These are phyloP conservation scores for Jackrogersella minutella DNA, from an alignment of 495 filamentous ascomycete genomes.

Conservation along the genomic window DNA sequence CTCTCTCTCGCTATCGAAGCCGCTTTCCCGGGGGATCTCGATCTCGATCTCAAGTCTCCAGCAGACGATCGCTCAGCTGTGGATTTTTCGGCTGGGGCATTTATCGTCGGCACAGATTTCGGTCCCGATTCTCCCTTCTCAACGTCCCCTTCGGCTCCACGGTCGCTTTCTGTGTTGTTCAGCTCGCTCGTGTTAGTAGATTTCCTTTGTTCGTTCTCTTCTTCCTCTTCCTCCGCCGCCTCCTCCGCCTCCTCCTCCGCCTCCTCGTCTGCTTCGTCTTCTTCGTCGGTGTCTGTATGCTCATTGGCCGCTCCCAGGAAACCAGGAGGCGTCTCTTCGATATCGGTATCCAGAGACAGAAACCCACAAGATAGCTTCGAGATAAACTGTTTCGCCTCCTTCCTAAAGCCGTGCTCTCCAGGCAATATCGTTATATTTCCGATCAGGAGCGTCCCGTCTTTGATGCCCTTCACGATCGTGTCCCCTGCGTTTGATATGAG, in stretches of 20 bases:
- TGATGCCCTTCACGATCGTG: slow-evolving; percentile 74
- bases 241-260: slow-evolving; percentile 28
- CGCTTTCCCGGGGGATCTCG: slow-evolving; percentile 46
- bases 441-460: slow-evolving; percentile 72
- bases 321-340: slow-evolving; percentile 49
- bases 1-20: slow-evolving; percentile 42
- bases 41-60: not conserved
- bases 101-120: not conserved
- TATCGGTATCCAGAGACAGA: slow-evolving; percentile 45
- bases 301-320: slow-evolving; percentile 52
- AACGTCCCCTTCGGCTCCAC: slow-evolving; percentile 16
- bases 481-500: slow-evolving; percentile 85
- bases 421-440: slow-evolving; percentile 81
- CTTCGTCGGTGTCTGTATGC: slow-evolving; percentile 21
- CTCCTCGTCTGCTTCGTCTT: slow-evolving; percentile 29
- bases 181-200: slow-evolving; percentile 28
- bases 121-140: slow-evolving; percentile 17
- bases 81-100: not conserved
- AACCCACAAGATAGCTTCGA: slow-evolving; percentile 48
- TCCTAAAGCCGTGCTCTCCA: slow-evolving; percentile 63
- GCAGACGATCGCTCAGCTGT: not conserved
- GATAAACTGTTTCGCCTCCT: slow-evolving; percentile 49
- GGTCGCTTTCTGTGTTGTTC: slow-evolving; percentile 38
- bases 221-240: slow-evolving; percentile 23
- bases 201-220: slow-evolving; percentile 20